A percentile compares a stretch with the other conserved stretches of the same genome.
Evolutionary conservation across 164 flowering plant species (phyloP).

Genomic region (Akebia trifoliata): DNA sequence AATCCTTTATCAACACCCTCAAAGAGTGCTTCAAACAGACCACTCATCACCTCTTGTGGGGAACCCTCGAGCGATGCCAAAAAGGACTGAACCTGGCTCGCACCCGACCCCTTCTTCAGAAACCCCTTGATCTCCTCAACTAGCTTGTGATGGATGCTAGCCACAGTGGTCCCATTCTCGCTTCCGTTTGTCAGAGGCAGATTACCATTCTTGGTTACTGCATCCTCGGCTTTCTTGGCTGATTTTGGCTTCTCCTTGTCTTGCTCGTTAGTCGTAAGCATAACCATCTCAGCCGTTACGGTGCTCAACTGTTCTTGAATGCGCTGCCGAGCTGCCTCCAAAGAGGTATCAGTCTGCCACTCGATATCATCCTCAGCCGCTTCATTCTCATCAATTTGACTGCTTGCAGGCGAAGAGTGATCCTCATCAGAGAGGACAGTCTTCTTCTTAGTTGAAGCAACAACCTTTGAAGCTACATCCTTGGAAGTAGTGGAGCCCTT

Average conservation of each 20-base stretch:
- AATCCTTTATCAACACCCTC: conserved; percentile 55
- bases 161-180: background rate
- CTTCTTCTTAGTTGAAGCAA: conserved; percentile 45
- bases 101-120: conserved; percentile 40
- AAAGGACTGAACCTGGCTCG: conserved; percentile 29
- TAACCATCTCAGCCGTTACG: conserved; percentile 71
- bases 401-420: conserved; percentile 33
- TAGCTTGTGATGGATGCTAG: conserved; percentile 20
- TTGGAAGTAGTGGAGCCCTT: conserved; percentile 31
- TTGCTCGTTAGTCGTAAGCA: conserved; percentile 44
- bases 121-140: conserved; percentile 30
- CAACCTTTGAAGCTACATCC: conserved; percentile 26
- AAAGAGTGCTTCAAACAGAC: conserved; percentile 51
- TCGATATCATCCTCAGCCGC: conserved; percentile 41
- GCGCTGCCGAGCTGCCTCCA: conserved; percentile 57
- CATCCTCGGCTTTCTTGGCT: conserved; percentile 1
- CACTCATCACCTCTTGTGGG: conserved; percentile 36
- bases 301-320: conserved; percentile 75
- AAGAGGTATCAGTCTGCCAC: conserved; percentile 82
- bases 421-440: conserved; percentile 61
- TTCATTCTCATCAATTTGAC: conserved; percentile 52
- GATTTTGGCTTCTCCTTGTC: conserved; percentile 24
- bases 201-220: conserved; percentile 4
- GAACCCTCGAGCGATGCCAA: conserved; percentile 35
- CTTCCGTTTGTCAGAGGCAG: conserved; percentile 11